Evolutionary conservation across 441 rosid genomes (phyloP).

Genomic region (Theobroma grandiflorum): DNA sequence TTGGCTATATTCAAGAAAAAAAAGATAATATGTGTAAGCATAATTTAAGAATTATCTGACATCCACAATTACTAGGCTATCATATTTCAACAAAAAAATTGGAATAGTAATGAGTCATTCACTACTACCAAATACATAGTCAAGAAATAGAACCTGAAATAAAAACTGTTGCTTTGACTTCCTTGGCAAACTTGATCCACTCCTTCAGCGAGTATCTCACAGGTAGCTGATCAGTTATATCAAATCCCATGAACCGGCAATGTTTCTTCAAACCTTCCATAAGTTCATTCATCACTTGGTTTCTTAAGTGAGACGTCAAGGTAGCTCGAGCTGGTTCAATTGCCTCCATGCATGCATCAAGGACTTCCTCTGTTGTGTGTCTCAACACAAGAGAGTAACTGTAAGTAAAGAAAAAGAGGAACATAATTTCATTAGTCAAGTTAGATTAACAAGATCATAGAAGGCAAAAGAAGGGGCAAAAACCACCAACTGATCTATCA

Average conservation of each 20-base stretch:
- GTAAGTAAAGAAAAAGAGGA: slow-evolving; percentile 36
- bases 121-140: not conserved
- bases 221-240: slow-evolving; percentile 78
- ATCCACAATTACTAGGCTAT: slow-evolving; percentile 9
- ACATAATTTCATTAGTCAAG: not conserved
- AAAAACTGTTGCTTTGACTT: slow-evolving; percentile 80
- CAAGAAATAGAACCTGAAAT: slow-evolving; percentile 72
- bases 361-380: slow-evolving; percentile 98
- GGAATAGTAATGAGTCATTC: slow-evolving; percentile 14
- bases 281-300: slow-evolving; percentile 80
- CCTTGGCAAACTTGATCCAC: slow-evolving; percentile 81
- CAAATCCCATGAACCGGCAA: slow-evolving; percentile 84
- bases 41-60: slow-evolving; percentile 14
- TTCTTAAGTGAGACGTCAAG: slow-evolving; percentile 80
- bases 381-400: slow-evolving; percentile 95
- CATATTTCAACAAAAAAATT: not conserved
- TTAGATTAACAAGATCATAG: slow-evolving; percentile 10
- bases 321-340: slow-evolving; percentile 85
- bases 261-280: slow-evolving; percentile 70
- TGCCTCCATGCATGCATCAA: slow-evolving; percentile 87
- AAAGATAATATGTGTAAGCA: not conserved
- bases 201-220: slow-evolving; percentile 62
- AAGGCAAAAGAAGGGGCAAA: not conserved
- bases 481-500: not conserved
- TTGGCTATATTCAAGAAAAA: not conserved